Evolutionary conservation across 2,329 filamentous ascomycete genomes (phyloP).

Genomic region (Chalara sp.): DNA sequence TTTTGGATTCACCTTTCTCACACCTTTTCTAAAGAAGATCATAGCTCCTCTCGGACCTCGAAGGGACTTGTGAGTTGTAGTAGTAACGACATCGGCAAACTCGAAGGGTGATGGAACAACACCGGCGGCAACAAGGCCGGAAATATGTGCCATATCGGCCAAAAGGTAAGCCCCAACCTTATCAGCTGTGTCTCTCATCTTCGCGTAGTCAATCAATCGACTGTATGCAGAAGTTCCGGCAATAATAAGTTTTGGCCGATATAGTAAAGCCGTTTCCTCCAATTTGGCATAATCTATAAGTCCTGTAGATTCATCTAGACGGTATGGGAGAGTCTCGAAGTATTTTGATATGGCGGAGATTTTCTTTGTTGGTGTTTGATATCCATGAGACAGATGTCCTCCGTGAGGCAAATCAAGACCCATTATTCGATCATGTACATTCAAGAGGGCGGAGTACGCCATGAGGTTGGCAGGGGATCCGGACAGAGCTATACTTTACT

Average conservation of each 20-base stretch:
- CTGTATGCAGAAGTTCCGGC: conserved; percentile 95
- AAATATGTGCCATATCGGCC: conserved; percentile 96
- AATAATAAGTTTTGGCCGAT: conserved; percentile 92
- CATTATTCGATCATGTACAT: conserved; percentile 93
- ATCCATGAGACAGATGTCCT: conserved; percentile 92
- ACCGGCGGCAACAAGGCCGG: conserved; percentile 84
- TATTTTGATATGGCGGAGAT: conserved; percentile 99
- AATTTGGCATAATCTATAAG: conserved; percentile 92
- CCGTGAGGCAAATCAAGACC: conserved; percentile 94
- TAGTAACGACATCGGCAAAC: conserved; percentile 91
- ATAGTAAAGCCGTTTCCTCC: conserved; percentile 79
- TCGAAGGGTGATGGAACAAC: conserved; percentile 86
- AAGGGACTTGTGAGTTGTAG: conserved; percentile 95
- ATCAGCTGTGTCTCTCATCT: conserved; percentile 84
- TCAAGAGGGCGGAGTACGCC: conserved; percentile 89
- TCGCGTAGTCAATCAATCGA: conserved; percentile 88
- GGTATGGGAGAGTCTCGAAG: conserved; percentile 96
- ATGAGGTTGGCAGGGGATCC: conserved; percentile 66
- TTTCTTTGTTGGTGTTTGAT: conserved; percentile 89
- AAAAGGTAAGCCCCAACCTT: conserved; percentile 89
- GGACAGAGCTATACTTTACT: conserved; percentile 23
- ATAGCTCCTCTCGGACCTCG: conserved; percentile 92
- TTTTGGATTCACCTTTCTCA: conserved; percentile 76
- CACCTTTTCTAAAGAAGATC: conserved; percentile 97
- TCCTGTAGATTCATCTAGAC: conserved; percentile 81